A percentile compares a stretch with the other conserved stretches of the same genome.
Evolutionary conservation across 768 basidiomycete species (phyloP).

Genomic region (Gymnopilus dilepis): DNA sequence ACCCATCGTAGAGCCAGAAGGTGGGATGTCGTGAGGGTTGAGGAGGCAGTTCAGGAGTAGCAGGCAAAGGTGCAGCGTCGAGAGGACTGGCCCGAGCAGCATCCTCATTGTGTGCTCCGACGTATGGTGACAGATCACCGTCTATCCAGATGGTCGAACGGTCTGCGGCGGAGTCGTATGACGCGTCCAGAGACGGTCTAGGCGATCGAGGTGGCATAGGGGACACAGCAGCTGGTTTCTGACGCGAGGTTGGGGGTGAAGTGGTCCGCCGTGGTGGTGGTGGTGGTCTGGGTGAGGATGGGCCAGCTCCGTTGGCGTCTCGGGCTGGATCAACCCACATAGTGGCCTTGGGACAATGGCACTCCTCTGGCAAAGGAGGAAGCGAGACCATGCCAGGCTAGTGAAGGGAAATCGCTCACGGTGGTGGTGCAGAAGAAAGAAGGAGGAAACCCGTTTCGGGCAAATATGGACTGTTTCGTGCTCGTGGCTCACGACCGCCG

Average conservation of each 20-base stretch:
- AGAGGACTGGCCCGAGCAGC: not conserved
- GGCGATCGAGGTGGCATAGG: too few species aligned
- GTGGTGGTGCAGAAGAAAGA: constrained; percentile 23
- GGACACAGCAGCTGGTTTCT: not conserved
- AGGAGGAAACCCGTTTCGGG: constrained; percentile 24
- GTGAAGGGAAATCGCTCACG: constrained; percentile 4
- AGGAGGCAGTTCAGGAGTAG: not conserved
- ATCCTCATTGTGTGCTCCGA: not conserved
- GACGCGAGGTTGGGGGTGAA: not conserved
- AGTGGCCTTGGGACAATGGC: not conserved
- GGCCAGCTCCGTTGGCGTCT: constrained; percentile 2
- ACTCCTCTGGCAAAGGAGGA: not conserved
- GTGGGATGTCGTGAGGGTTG: constrained; percentile 31
- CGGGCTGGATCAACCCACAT: not conserved
- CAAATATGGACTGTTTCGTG: constrained; percentile 18
- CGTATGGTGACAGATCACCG: constrained; percentile 8
- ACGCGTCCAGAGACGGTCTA: not conserved
- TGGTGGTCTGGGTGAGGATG: not conserved
- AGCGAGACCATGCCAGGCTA: constrained; percentile 9
- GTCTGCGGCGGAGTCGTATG: not conserved
- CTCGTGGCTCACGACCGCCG: constrained; percentile 10
- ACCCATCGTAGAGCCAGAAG: constrained; percentile 54
- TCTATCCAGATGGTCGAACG: constrained; percentile 13
- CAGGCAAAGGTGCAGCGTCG: not conserved
- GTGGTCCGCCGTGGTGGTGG: not conserved